These are phyloP conservation scores for Blastocystis sp. DNA, from an alignment of 352 stramenopile species.

Conservation along the genomic window DNA sequence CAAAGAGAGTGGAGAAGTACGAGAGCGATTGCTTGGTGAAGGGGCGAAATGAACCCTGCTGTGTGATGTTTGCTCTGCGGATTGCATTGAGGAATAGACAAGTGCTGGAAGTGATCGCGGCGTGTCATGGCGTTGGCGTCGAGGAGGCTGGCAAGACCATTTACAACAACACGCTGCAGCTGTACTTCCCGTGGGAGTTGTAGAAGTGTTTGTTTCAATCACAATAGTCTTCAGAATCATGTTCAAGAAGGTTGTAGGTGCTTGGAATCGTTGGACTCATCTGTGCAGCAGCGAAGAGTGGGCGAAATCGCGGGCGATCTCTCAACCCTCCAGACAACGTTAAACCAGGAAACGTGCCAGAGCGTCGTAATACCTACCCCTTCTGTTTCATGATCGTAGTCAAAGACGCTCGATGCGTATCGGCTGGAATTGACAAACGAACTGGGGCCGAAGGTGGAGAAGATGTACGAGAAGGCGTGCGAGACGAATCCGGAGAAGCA, in stretches of 20 bases:
- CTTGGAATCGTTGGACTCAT: neutral
- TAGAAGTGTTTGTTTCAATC: constrained; percentile 69
- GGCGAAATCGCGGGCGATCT: constrained; percentile 13
- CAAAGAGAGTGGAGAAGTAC: constrained; percentile 85
- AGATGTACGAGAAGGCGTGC: constrained; percentile 56
- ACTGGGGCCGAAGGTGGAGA: constrained; percentile 38
- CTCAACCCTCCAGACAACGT: neutral
- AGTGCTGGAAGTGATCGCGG: constrained; percentile 52
- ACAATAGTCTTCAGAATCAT: constrained; percentile 32
- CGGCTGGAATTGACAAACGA: neutral
- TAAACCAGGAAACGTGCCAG: constrained; percentile 7
- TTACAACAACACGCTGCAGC: constrained; percentile 34
- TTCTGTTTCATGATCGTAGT: neutral
- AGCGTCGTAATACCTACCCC: neutral
- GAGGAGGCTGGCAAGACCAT: constrained; percentile 34
- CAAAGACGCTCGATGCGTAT: neutral
- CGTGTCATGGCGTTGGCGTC: constrained; percentile 18
- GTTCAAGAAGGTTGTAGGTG: constrained; percentile 67
- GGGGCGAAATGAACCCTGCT: constrained; percentile 84
- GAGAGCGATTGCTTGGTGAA: constrained; percentile 81
- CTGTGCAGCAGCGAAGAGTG: constrained; percentile 31
- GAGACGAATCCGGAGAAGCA: constrained; percentile 45
- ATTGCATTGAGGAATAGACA: constrained; percentile 1
- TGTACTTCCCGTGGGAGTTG: constrained; percentile 73
- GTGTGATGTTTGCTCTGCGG: constrained; percentile 3